Base-by-base conservation (phyloP, 768 basidiomycete species). In the Russula foetens region DNA sequence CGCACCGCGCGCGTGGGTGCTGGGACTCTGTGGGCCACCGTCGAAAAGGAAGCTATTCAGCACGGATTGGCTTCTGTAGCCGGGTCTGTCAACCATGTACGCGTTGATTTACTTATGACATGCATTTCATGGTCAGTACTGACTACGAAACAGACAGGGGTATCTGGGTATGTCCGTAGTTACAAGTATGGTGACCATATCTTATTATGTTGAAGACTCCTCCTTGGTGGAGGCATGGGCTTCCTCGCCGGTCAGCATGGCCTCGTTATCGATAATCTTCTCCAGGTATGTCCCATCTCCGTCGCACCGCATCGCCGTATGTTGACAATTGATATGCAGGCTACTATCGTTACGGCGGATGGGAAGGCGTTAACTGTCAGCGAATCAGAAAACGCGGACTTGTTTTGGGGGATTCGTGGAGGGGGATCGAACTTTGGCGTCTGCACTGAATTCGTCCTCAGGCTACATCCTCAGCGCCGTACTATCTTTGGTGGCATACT, bases 351-450 rank as follows among this genome's bases (percentile, higher is more conserved):
- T 19, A 74, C 73, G 1, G 78, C 79, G 1, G 69, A 79, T 62
- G 81, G 81, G 9, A 69, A 68, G 15, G 66, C 74, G 6, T 58
- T 75, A 17, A 79, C 67, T 48, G 63, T 64, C 38, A 70, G 63
- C 62, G 65, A 62, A n/a, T 47, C 53, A 2, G 60, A 67, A 53
- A 67, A 75, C 55, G 1, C 67, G 0, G 82, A 83, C 56, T 69
- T 83, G n/a, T 82, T 80, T 69, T 83, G 79, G 66, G 81, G 70
- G 23, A 75, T 83, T 49, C 73, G 80, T 47, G 81, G 82, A 4
- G 81, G 75, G 31, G 81, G 81, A 29, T 75, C 73, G 44, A 82
- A 82, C 63, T 82, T 82, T 64, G 82, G 82, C 21, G 76, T 83
- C 24, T 77, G 79, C 56, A 80, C 79, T 6, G 77, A 81, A 60